phyloP scores from a whole-genome alignment of 1,284 basidiomycete genomes.

The Phylloboletellus chloephorus region DNA sequence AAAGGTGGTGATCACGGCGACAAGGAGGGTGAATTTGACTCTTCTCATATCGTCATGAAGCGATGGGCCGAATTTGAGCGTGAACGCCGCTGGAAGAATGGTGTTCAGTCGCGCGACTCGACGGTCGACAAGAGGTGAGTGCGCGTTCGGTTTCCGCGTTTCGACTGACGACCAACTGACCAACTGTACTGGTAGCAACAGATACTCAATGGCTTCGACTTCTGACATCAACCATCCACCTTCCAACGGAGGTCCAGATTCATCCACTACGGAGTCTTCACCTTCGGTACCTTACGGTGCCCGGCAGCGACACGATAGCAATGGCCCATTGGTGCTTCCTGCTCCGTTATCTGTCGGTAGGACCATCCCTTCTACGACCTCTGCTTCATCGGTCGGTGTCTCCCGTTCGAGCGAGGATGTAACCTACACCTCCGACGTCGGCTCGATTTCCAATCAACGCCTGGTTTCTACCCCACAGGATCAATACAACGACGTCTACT shows the following conservation, averaged over 20 bases:
- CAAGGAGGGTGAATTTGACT: constrained; percentile 96
- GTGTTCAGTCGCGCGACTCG: constrained; percentile 80
- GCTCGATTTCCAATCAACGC: constrained; percentile 52
- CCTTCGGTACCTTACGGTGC: constrained; percentile 36
- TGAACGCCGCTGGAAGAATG: constrained; percentile 89
- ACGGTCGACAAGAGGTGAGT: constrained; percentile 65
- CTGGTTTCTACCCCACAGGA: constrained; percentile 53
- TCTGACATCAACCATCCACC: constrained; percentile 61
- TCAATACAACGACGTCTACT: constrained; percentile 37
- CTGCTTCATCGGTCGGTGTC: constrained; percentile 51
- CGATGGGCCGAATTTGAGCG: constrained; percentile 98
- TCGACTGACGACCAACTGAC: constrained; percentile 13
- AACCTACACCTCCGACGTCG: constrained; percentile 47
- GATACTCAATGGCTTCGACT: constrained; percentile 74
- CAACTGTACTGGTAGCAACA: constrained; percentile 38
- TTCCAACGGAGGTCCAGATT: constrained; percentile 46
- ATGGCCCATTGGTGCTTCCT: constrained; percentile 63
- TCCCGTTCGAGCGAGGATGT: constrained; percentile 64
- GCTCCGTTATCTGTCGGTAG: constrained; percentile 57
- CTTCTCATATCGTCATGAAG: constrained; percentile 96
- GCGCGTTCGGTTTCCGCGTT: constrained; percentile 3
- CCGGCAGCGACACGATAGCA: constrained; percentile 61
- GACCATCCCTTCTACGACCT: constrained; percentile 38
- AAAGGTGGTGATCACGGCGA: constrained; percentile 72
- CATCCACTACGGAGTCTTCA: constrained; percentile 59